Evolutionary conservation across 2,329 filamentous ascomycete genomes (phyloP), one percentile per base, ranked within the genome.

Genomic region (Tolypocladium album): DNA sequence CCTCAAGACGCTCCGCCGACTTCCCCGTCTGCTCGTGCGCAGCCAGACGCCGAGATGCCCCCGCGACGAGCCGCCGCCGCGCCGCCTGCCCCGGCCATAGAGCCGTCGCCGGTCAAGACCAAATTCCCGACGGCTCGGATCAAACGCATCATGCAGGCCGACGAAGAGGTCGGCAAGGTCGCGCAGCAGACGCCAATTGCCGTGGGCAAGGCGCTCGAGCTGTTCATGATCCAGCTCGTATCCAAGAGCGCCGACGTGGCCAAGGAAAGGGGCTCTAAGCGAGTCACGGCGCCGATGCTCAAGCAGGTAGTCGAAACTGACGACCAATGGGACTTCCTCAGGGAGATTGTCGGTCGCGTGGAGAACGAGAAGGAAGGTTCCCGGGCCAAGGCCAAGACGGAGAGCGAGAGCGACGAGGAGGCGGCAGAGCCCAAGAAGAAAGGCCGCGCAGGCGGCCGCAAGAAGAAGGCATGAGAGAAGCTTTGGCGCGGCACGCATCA

Each of bases 111-210:
- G 52, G 91, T 99, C 67, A 90, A 86, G 74, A 97, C 93, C 40
- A 97, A 97, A 69, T 99, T 99, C 69, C 94, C 94, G 1, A 96
- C 96, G 39, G 94, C 94, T 17, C 84, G 94, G 63, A 99, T 99
- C 79, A 99, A 99, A 81, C 87, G 94, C 58, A 97, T 99, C 69
- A 97, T 99, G 94, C 94, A 99, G 76, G 93, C 93, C 13, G 94
- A 99, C 70, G 94, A 99, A 71, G 94, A 99, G 72, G 92, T 99
- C 0, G 94, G 94, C 63, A 99, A 99, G 76, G 94, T 99, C 12
- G 92, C 94, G 4, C 94, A 99, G 75, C 94, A 97, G 63, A 97
- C 94, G 0, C 93, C 93, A 20, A 95, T 96, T 60, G 94, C 93
- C 34, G 93, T 97, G 53, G 90, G 90, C 66, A 97, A 97, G 78